Conservation (phyloP, 345 rosid genomes). For the Bruguiera sexangula region DNA sequence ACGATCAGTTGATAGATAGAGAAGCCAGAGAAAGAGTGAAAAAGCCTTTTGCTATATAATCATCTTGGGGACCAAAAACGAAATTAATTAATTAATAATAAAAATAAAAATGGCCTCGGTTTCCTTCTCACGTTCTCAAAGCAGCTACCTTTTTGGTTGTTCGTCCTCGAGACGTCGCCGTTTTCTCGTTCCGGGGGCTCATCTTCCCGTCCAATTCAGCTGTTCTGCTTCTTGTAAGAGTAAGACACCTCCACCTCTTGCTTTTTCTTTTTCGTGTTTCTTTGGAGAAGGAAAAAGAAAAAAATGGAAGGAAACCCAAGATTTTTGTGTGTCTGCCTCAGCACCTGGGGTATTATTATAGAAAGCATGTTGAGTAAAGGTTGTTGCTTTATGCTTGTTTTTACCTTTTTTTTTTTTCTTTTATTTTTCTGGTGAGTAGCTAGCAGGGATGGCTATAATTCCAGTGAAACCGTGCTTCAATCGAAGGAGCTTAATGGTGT, state of each 20-base stretch:
- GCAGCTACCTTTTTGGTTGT: constrained; percentile 12
- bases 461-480: constrained; percentile 30
- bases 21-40: too few relatives aligned
- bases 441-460: constrained; percentile 24
- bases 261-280: not conserved
- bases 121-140: constrained; percentile 37
- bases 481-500: constrained; percentile 51
- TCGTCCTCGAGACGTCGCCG: constrained; percentile 24
- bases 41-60: too few relatives aligned
- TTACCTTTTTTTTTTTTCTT: too few relatives aligned
- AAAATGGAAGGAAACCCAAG: too few relatives aligned
- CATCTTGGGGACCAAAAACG: too few relatives aligned
- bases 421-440: constrained; percentile 29
- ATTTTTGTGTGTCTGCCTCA: not conserved
- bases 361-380: not conserved
- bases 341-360: not conserved
- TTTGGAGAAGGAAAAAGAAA: not conserved
- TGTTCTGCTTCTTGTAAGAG: constrained; percentile 64
- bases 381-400: not conserved
- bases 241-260: not conserved
- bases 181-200: constrained; percentile 16
- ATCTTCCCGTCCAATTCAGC: constrained; percentile 27
- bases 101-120: constrained; percentile 38
- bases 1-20: too few relatives aligned
- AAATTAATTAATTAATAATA: too few relatives aligned